Evolutionary conservation across 148 eudicot species (phyloP), one percentile per base, ranked within the genome.

Genomic region (Rhododendron simsii): DNA sequence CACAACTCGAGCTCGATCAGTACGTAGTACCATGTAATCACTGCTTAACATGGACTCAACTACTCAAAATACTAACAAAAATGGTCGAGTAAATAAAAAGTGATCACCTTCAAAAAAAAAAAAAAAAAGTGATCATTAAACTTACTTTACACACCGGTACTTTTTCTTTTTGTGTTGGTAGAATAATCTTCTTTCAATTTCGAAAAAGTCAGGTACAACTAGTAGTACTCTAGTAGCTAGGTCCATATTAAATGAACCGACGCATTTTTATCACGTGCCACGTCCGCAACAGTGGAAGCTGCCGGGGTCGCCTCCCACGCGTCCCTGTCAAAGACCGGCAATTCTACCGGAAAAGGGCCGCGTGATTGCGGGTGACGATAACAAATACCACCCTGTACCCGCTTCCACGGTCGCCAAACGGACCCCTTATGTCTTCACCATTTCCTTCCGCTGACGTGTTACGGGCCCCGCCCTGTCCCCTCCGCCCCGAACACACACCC

Each of bases 401-500:
- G 89, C 57, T 91, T 89, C 86, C 90, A 85, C 86, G 90, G 81
- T 82, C 3, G 69, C 51, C 78, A 82, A 41, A 41, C 88, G 30
- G 89, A 69, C 89, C 93, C 92, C 89, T 86, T 90, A 86, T 88
- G 89, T 84, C 81, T 57, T 20, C 82, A 59, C 73, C 82, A 20
- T 81, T 69, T 55, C 33, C 65, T 59, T 48, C 86, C 4, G 67
- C 83, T 88, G 89, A 87, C 91, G 92, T 84, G 89, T 83, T 11
- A 1, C 30, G 37, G 92, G 89, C 55, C 90, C 92, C 87, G 71
- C 86, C 2, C 7, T 90, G 91, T 89, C 89, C 87, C 91, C 35
- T 47, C 55, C 33, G 8, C 14, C 23, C 88, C 86, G 47, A 39
- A 85, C 91, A 87, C 86, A 9, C 47, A 69, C 69, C 87, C 10